phyloP scores from a whole-genome alignment of 345 rosid genomes.

The Aegle marmelos region DNA sequence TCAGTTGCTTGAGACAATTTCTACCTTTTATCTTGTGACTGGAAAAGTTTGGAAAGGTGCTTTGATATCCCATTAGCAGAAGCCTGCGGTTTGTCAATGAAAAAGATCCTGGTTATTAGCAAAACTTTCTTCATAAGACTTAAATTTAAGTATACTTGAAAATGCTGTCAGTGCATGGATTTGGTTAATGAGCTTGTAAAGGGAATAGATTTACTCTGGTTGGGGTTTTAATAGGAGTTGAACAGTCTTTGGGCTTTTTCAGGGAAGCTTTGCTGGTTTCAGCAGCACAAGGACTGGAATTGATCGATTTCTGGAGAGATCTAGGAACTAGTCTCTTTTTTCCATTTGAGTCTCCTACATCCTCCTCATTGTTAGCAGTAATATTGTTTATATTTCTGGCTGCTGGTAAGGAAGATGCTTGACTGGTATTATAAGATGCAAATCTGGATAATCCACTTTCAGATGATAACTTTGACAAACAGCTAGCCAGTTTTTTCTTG shows the following conservation, averaged over 20 bases:
- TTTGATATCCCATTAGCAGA: slow-evolving; percentile 37
- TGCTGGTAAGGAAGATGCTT: slow-evolving; percentile 20
- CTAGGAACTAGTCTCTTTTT: slow-evolving; percentile 38
- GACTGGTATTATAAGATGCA: slow-evolving; percentile 29
- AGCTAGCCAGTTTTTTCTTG: slow-evolving; percentile 36
- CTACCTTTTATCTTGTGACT: slow-evolving; percentile 54
- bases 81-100: slow-evolving; percentile 36
- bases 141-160: neutral
- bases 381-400: slow-evolving; percentile 28
- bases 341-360: slow-evolving; percentile 17
- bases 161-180: neutral
- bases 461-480: slow-evolving; percentile 28
- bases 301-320: slow-evolving; percentile 46
- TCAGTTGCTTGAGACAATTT: neutral
- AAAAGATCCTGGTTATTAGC: slow-evolving; percentile 2
- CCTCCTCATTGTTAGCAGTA: slow-evolving; percentile 21
- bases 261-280: slow-evolving; percentile 35
- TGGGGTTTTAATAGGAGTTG: slow-evolving; percentile 32
- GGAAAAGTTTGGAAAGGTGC: slow-evolving; percentile 36
- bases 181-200: neutral
- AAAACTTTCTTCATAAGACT: neutral
- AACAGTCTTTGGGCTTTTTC: slow-evolving; percentile 34
- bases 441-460: slow-evolving; percentile 27
- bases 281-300: slow-evolving; percentile 32
- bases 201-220: slow-evolving; percentile 37